A percentile compares a stretch with the other conserved stretches of the same genome.
phyloP scores from a whole-genome alignment of 2,329 filamentous ascomycete species.

The Hymenoscyphus fructigenus region DNA sequence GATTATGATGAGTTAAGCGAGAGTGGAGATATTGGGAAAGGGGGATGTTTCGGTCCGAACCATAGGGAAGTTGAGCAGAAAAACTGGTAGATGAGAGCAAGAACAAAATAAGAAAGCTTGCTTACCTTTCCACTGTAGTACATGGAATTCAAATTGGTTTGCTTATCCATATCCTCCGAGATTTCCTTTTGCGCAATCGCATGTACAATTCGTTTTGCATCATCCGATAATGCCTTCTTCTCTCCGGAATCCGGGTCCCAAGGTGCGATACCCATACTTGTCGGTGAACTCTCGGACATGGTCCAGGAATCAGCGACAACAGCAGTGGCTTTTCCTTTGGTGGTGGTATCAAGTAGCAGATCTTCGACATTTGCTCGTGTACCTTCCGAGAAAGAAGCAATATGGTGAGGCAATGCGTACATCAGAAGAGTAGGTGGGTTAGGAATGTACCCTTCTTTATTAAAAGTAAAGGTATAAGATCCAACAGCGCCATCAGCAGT shows the following conservation, averaged over 20 bases:
- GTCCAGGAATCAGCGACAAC: constrained; percentile 74
- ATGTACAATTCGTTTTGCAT: constrained; percentile 59
- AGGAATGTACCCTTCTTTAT: constrained; percentile 62
- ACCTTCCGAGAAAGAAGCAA: constrained; percentile 66
- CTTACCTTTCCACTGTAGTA: constrained; percentile 85
- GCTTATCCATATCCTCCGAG: constrained; percentile 69
- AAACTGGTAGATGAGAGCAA: too few species aligned
- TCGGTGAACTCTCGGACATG: constrained; percentile 73
- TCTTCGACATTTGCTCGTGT: constrained; percentile 50
- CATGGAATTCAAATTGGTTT: constrained; percentile 79
- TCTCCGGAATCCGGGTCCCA: constrained; percentile 61
- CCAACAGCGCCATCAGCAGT: constrained; percentile 58
- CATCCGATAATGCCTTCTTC: constrained; percentile 46
- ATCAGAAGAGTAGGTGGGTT: constrained; percentile 64
- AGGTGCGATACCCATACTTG: constrained; percentile 73
- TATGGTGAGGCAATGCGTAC: constrained; percentile 86
- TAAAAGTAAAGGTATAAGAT: constrained; percentile 71
- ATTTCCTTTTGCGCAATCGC: constrained; percentile 70
- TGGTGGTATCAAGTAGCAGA: constrained; percentile 72
- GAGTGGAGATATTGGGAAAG: not conserved
- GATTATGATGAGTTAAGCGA: constrained; percentile 2
- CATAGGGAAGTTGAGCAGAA: not conserved
- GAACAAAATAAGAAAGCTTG: not conserved
- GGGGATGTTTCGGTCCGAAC: not conserved
- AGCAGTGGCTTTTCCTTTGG: constrained; percentile 77